Base-by-base conservation (phyloP, 2,329 filamentous ascomycete genomes). In the Exophiala viscosa region DNA sequence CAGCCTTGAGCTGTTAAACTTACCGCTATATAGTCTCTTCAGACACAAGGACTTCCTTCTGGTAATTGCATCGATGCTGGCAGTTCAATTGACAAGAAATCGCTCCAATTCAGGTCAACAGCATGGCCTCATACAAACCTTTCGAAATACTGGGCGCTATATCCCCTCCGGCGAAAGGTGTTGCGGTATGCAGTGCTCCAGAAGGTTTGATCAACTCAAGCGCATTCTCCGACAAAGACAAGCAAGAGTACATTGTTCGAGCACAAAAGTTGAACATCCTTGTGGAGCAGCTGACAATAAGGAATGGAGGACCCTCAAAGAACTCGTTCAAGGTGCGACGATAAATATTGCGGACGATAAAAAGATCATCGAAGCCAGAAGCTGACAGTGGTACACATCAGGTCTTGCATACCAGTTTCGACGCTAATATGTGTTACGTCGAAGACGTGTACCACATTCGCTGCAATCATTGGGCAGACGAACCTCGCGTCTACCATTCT, bases 381-480 rank as follows among this genome's bases (percentile, higher is more conserved):
- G n/a, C n/a, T n/a, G n/a, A n/a, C n/a, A n/a, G n/a, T n/a, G n/a
- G n/a, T n/a, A n/a, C n/a, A n/a, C n/a, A n/a, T n/a, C n/a, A 50
- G 54, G 48, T 53, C 17, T 48, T 54, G 23, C 32, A 43, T 31
- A 41, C 39, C 20, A 44, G 48, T 38, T 36, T 54, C 40, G 45
- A 35, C 13, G 35, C 48, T 32, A 46, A 48, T 15, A 60, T 57
- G 56, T 59, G 58, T 32, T 57, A 57, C 48, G 20, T 53, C 17
- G 56, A 59, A 52, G 56, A 60, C 33, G 47, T 59, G 15, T 60
- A 50, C 34, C 58, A 59, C 46, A 13, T n/a, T 8, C 50, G 23
- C 15, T 59, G 58, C 41, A 48, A 43, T 13, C 55, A 59, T 38
- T 59, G 55, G 56, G 53, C 52, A 14, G 36, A 50, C n/a, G 13